Evolutionary conservation across 306 rosid species (phyloP), one percentile per base, ranked within the genome.

Genomic region (Vigna trinervia): DNA sequence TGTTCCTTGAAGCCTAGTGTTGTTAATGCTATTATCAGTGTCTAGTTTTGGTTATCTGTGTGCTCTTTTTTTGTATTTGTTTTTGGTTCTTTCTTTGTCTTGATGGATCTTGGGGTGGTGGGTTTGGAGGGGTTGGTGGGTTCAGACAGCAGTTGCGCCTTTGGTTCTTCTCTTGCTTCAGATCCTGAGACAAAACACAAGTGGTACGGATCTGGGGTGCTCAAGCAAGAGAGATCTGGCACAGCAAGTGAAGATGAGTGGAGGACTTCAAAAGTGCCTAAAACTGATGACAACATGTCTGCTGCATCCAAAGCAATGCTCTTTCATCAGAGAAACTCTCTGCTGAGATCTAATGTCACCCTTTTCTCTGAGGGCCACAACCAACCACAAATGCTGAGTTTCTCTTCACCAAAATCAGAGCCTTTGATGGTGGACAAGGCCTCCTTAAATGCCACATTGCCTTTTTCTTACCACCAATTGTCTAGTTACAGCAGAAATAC

Each of bases 91-190:
- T 20, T 17, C 66, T 78, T 75, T 23, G 47, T 69, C 63, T 46
- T 28, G 17, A 90, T 91, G 97, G 99, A 95, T 92, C 88, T 92
- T 84, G 91, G 93, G 60, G 86, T 78, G 62, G 83, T 87, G 86
- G 88, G 96, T 84, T 87, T 88, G 39, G 92, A 89, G 61, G 98
- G 90, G 83, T 79, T 84, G 74, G 91, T 84, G 83, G 89, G 84
- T 87, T 87, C 93, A 61, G 87, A 84, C 19, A 41, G 3, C 10
- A 54, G 74, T 65, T 26, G 3, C 2, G 91, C 81, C 32, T 85
- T 80, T 65, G 73, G 68, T 80, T 69, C 87, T 45, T 41, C 56
- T 43, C 81, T 69, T 74, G 85, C 85, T 76, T 79, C 93, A 84
- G 96, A 89, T 89, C 93, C 93, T 88, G 94, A 89, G 74, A 50